These are phyloP conservation scores for Fusarium paranaense DNA, from an alignment of 2,329 filamentous ascomycete genomes.

Conservation along the genomic window DNA sequence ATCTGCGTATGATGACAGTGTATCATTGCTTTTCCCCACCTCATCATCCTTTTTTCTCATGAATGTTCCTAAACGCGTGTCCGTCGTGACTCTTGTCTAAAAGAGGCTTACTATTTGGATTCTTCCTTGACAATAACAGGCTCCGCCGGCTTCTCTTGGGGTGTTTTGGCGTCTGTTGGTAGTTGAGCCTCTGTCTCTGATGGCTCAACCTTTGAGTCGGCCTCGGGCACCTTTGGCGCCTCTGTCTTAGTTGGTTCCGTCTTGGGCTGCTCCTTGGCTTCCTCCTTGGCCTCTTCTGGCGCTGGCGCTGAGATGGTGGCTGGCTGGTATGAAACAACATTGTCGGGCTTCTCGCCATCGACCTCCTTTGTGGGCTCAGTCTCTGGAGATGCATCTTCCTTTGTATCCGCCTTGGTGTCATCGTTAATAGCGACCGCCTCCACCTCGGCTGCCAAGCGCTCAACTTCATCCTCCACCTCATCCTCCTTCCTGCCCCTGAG, in stretches of 20 bases:
- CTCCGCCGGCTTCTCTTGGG: not conserved
- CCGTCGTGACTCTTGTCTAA: not conserved
- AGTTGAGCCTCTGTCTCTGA: not conserved
- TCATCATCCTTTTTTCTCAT: not conserved
- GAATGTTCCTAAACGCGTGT: not conserved
- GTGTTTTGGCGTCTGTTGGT: not conserved
- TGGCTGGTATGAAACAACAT: not conserved
- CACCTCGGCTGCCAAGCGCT: constrained; percentile 52
- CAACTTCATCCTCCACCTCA: constrained; percentile 59
- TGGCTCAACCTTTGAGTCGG: not conserved
- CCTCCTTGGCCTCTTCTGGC: not conserved
- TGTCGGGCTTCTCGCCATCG: not conserved
- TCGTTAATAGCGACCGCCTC: constrained; percentile 50
- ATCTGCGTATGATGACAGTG: constrained; percentile 11
- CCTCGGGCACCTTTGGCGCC: not conserved
- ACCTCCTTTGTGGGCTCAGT: not conserved
- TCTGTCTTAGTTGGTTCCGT: constrained; percentile 8
- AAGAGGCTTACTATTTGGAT: not conserved
- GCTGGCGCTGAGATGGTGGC: not conserved
- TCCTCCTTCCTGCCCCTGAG: constrained; percentile 48
- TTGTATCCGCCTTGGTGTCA: constrained; percentile 6
- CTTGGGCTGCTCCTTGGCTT: not conserved
- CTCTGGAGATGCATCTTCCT: not conserved
- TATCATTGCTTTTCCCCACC: constrained; percentile 7
- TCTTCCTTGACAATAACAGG: constrained; percentile 1